These are phyloP conservation scores for Priceomyces fermenticarens DNA, from an alignment of 805 yeast genomes.

Conservation along the genomic window DNA sequence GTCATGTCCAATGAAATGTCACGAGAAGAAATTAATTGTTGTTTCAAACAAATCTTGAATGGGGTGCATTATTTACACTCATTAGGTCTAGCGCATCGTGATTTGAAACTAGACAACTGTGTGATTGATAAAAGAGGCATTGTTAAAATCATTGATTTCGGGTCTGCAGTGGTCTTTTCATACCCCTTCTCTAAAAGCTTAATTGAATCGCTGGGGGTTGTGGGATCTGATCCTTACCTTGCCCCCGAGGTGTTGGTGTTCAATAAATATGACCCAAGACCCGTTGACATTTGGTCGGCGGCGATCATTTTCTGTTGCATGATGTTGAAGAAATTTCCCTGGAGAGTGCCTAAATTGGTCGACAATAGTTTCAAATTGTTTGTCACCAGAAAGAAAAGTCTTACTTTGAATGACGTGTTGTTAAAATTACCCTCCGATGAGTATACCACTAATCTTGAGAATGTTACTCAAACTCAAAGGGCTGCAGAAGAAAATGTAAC, in stretches of 20 bases:
- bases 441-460: slow-evolving; percentile 12
- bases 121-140: slow-evolving; percentile 73
- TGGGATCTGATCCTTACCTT: slow-evolving; percentile 82
- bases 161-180: slow-evolving; percentile 78
- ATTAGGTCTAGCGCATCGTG: slow-evolving; percentile 80
- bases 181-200: slow-evolving; percentile 66
- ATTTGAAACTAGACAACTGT: slow-evolving; percentile 79
- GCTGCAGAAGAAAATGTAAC: slow-evolving; percentile 7
- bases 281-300: slow-evolving; percentile 80
- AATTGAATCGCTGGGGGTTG: slow-evolving; percentile 69
- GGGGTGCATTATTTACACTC: slow-evolving; percentile 75
- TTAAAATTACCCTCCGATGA: slow-evolving; percentile 28
- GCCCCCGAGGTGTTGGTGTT: slow-evolving; percentile 75
- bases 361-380: slow-evolving; percentile 72
- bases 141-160: slow-evolving; percentile 77
- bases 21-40: slow-evolving; percentile 78
- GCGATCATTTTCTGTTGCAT: slow-evolving; percentile 85
- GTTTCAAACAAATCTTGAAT: slow-evolving; percentile 67
- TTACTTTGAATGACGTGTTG: slow-evolving; percentile 56
- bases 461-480: slow-evolving; percentile 15
- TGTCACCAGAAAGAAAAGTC: slow-evolving; percentile 50
- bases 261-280: slow-evolving; percentile 66
- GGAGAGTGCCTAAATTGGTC: slow-evolving; percentile 73
- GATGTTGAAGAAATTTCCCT: slow-evolving; percentile 81
- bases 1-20: slow-evolving; percentile 86